Conservation (phyloP, 495 filamentous ascomycete species). For the Podospora pseudocomata region DNA sequence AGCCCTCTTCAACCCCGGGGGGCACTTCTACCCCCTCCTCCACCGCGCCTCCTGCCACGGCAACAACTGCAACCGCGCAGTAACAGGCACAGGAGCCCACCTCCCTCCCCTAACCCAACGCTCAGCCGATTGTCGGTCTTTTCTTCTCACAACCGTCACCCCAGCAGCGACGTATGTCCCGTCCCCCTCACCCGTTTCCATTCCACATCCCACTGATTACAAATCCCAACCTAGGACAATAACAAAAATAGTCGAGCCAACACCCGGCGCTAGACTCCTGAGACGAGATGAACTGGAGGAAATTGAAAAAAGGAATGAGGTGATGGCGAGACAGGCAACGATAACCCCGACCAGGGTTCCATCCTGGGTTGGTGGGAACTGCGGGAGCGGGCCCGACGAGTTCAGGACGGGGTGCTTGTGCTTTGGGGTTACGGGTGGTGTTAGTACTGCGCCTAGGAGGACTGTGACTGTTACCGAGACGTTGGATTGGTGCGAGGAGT, state of each 20-base stretch:
- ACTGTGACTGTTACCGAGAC: conserved; percentile 35
- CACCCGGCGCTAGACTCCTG: conserved; percentile 10
- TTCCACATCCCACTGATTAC: neutral
- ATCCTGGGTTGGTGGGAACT: conserved; percentile 24
- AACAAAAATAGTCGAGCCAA: conserved; percentile 27
- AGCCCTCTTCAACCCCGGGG: conserved; percentile 23
- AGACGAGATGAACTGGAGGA: conserved; percentile 3
- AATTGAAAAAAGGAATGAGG: neutral
- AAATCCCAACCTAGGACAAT: conserved; percentile 20
- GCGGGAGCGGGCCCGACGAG: conserved; percentile 14
- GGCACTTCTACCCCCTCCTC: conserved; percentile 24
- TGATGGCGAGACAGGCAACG: conserved; percentile 17
- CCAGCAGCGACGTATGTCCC: conserved; percentile 29
- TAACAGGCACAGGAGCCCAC: conserved; percentile 32
- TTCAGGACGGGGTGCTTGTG: conserved; percentile 35
- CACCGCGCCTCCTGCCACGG: conserved; percentile 26
- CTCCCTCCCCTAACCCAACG: conserved; percentile 25
- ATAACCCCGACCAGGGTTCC: conserved; percentile 25
- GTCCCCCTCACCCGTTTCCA: neutral
- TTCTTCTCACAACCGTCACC: conserved; percentile 32
- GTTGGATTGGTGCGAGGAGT: conserved; percentile 29
- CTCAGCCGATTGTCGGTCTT: conserved; percentile 34
- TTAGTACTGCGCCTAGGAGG: conserved; percentile 27
- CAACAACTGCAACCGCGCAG: conserved; percentile 38
- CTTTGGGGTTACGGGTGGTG: conserved; percentile 32